Evolutionary conservation across 257 asterid species (phyloP).

Genomic region (Fraxinus excelsior): DNA sequence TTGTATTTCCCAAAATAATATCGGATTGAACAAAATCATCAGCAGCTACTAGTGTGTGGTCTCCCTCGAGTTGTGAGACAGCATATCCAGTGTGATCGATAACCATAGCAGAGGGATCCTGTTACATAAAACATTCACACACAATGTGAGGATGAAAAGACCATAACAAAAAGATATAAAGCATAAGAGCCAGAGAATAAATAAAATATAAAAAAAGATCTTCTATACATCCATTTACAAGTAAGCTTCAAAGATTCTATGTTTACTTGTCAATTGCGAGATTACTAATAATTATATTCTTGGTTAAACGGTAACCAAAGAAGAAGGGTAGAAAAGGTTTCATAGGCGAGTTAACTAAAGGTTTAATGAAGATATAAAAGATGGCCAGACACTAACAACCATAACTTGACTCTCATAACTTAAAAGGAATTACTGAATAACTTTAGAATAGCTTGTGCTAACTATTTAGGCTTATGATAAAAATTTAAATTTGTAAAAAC

Average conservation of each 20-base stretch:
- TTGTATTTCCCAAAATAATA: slow-evolving; percentile 60
- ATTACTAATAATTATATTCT: no score
- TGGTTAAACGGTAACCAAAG: not conserved
- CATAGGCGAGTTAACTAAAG: not conserved
- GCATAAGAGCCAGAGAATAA: slow-evolving; percentile 21
- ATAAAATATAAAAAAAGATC: not conserved
- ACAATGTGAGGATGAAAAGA: slow-evolving; percentile 1
- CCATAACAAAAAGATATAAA: not conserved
- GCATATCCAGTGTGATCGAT: slow-evolving; percentile 74
- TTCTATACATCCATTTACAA: not conserved
- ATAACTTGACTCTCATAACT: not conserved
- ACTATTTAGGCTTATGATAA: not conserved
- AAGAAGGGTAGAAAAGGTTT: not conserved
- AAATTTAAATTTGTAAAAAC: not conserved
- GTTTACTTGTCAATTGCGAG: not conserved
- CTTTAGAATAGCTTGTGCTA: not conserved
- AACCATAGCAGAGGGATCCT: slow-evolving; percentile 74
- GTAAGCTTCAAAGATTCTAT: not conserved
- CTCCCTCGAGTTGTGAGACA: slow-evolving; percentile 68
- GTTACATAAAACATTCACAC: slow-evolving; percentile 18
- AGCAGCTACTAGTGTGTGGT: slow-evolving; percentile 71
- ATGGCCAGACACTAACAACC: not conserved
- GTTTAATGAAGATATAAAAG: not conserved
- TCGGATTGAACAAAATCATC: slow-evolving; percentile 65
- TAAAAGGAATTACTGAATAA: not conserved